Evolutionary conservation across 108 stramenopile genomes (phyloP), one percentile per base, ranked within the genome.

Genomic region (Cyclotella kingstonii): DNA sequence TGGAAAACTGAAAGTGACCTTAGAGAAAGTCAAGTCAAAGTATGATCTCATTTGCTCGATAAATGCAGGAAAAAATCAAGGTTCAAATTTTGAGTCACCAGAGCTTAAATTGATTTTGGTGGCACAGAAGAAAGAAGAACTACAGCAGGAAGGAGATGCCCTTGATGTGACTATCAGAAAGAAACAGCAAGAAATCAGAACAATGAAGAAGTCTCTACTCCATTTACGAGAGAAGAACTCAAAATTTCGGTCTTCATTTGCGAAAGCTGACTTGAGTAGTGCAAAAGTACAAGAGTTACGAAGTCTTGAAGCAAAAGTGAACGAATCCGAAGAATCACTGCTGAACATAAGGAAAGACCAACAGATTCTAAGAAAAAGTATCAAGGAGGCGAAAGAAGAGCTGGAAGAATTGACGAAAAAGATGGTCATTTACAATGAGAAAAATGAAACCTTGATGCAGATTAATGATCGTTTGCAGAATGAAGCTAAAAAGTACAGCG

Each of bases 51-150:
- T 83, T 33, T 29, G 45, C 34, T 51, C 38, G 8, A 29, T 36
- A 17, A 56, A 66, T 43, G 36, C 34, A 14, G 78, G 43, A 18
- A 66, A 50, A 10, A 70, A 51, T 1, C 82, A 78, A 21, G 84
- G 79, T 44, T 73, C 63, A 35, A 70, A 63, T 19, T 68, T 54
- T 27, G 59, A 76, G 45, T 83, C 83, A 27, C 90, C 90, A 39
- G 86, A 89, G 14, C 81, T 84, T 38, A 86, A 86, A 60, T 63
- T 94, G 35, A 94, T 94, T 51, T 39, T 76, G 33, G 87, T 88
- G 14, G 93, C 93, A 12, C 90, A 94, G 78, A 81, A 65, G 71
- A 71, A 89, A 46, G 90, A 90, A 56, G 93, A 94, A 66, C 63
- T 94, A 35, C 93, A 92, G 76, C 63, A 84, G 29, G 73, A 86